Conservation (phyloP, 192 early-diverging fungal genomes). For the Coemansia sp. region DNA sequence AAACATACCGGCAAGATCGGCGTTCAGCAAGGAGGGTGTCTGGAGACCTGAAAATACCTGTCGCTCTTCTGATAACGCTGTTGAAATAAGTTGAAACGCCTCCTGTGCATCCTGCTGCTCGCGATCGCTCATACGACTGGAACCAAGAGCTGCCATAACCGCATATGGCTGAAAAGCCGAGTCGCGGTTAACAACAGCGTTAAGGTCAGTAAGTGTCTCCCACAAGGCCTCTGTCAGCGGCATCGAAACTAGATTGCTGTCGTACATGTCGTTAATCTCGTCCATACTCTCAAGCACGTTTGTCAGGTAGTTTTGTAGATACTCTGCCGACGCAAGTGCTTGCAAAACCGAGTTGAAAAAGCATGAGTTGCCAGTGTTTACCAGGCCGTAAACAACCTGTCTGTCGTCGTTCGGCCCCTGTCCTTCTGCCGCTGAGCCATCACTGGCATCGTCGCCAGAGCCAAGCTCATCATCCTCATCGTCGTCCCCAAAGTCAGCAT, state of each 20-base stretch:
- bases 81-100: slow-evolving; percentile 76
- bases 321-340: slow-evolving; percentile 57
- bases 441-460: slow-evolving; percentile 31
- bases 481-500: slow-evolving; percentile 35
- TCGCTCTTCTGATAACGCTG: slow-evolving; percentile 63
- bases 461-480: slow-evolving; percentile 42
- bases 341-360: slow-evolving; percentile 92
- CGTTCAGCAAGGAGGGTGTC: slow-evolving; percentile 42
- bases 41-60: slow-evolving; percentile 29
- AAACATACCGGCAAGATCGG: slow-evolving; percentile 26
- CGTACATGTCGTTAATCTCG: slow-evolving; percentile 38
- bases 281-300: slow-evolving; percentile 51
- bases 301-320: slow-evolving; percentile 47
- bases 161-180: slow-evolving; percentile 60
- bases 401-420: slow-evolving; percentile 20
- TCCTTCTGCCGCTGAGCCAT: slow-evolving; percentile 14
- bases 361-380: slow-evolving; percentile 91
- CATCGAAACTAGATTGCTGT: slow-evolving; percentile 27
- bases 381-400: slow-evolving; percentile 65
- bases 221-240: slow-evolving; percentile 53
- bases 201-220: slow-evolving; percentile 54
- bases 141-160: slow-evolving; percentile 61
- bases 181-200: slow-evolving; percentile 43
- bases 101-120: slow-evolving; percentile 91
- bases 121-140: slow-evolving; percentile 59